Evolutionary conservation across 2,329 filamentous ascomycete genomes (phyloP).

Genomic region (Epichloe typhina): DNA sequence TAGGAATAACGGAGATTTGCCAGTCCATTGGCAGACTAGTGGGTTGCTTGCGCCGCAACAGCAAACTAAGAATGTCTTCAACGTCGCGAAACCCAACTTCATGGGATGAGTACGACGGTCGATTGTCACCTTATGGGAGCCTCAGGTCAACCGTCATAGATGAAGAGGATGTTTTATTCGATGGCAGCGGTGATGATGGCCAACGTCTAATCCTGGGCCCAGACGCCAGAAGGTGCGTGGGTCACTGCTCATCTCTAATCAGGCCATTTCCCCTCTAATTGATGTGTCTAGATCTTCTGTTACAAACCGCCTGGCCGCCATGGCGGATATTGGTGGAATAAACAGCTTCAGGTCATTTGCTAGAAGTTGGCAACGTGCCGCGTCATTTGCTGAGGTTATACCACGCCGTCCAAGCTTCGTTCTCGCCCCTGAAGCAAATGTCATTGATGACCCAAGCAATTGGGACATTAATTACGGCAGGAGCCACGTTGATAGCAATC

Average conservation of each 20-base stretch:
- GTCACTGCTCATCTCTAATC: not conserved
- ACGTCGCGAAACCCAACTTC: slow-evolving; percentile 25
- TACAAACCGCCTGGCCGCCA: slow-evolving; percentile 39
- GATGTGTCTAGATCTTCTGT: slow-evolving; percentile 39
- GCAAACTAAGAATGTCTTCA: slow-evolving; percentile 2
- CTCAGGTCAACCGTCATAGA: slow-evolving; percentile 27
- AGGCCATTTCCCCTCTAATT: not conserved
- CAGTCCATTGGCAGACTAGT: not conserved
- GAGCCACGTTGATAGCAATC: slow-evolving; percentile 24
- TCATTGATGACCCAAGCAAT: slow-evolving; percentile 7
- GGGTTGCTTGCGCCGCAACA: not conserved
- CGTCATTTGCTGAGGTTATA: slow-evolving; percentile 76
- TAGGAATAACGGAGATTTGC: not conserved
- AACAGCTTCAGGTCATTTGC: slow-evolving; percentile 94
- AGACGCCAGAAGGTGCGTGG: slow-evolving; percentile 18
- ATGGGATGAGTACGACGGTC: slow-evolving; percentile 34
- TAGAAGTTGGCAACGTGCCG: slow-evolving; percentile 81
- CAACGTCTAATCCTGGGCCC: slow-evolving; percentile 14
- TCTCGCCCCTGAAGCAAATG: slow-evolving; percentile 39
- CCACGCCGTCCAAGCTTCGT: slow-evolving; percentile 66
- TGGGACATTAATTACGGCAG: slow-evolving; percentile 28
- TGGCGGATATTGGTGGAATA: slow-evolving; percentile 68
- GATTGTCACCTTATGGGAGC: slow-evolving; percentile 29
- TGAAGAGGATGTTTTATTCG: slow-evolving; percentile 33
- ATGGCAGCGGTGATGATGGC: slow-evolving; percentile 22